phyloP scores from a whole-genome alignment of 129 eudicot genomes.

The Deinandra increscens region DNA sequence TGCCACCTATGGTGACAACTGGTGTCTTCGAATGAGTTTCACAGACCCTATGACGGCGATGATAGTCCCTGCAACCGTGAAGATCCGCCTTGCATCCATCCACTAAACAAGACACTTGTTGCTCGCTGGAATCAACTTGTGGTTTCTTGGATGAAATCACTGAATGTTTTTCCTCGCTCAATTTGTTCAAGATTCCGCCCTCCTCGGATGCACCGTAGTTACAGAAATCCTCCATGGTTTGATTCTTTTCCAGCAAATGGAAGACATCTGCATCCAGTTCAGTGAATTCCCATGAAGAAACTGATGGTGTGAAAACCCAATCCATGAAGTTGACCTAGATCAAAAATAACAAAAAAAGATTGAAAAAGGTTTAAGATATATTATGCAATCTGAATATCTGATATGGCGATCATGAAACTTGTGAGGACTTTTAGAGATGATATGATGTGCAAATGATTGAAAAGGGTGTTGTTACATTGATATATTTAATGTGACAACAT shows the following conservation, averaged over 20 bases:
- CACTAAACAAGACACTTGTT: conserved; percentile 39
- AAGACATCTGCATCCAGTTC: conserved; percentile 33
- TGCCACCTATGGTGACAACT: conserved; percentile 38
- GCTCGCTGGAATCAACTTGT: conserved; percentile 3
- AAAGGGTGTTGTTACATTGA: neutral
- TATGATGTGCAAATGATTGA: neutral
- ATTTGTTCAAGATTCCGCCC: conserved; percentile 4
- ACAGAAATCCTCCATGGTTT: conserved; percentile 26
- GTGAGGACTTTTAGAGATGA: too few relatives aligned
- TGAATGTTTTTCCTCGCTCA: conserved; percentile 24
- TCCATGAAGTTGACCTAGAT: conserved; percentile 32
- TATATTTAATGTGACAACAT: conserved; percentile 7
- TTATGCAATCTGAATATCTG: conserved; percentile 1
- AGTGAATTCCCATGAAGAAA: conserved; percentile 38
- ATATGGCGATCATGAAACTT: conserved; percentile 6
- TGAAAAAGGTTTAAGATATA: neutral
- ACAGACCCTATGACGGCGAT: conserved; percentile 60
- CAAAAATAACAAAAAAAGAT: neutral
- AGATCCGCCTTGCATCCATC: conserved; percentile 58
- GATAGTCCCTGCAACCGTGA: conserved; percentile 50
- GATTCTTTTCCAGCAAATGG: conserved; percentile 20
- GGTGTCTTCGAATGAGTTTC: conserved; percentile 58
- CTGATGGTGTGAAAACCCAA: conserved; percentile 38
- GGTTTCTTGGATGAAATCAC: conserved; percentile 30
- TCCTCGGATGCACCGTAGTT: conserved; percentile 15